Evolutionary conservation across 1,284 basidiomycete genomes (phyloP), one percentile per base, ranked within the genome.

Genomic region (Gastroboletus turbinatus): DNA sequence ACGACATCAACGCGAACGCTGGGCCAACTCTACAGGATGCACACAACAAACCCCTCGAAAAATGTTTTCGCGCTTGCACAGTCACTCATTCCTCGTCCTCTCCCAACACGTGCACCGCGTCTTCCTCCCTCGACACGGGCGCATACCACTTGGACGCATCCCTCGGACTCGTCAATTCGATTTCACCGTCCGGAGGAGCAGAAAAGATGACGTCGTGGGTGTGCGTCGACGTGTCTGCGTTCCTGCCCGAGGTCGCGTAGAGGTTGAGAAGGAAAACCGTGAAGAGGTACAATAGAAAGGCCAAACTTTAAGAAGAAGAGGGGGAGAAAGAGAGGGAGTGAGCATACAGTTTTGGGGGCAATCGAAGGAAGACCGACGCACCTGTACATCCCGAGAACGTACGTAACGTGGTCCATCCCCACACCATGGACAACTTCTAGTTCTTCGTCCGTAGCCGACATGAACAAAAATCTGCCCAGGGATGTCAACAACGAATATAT

Each of bases 381-480:
- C 83, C 90, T 93, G 73, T 89, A 91, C 78, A 92, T 87, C 67
- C 90, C 87, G 9, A 95, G 76, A 43, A 90, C 80, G 66, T 96
- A 96, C 0, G 92, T 92, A 60, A 95, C 92, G 67, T 95, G 92
- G 68, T 95, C 93, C 83, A 94, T 88, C 48, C 82, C 88, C 33
- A 78, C 76, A 25, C 81, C 81, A 62, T 90, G 78, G 14, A 88
- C 83, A 59, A 80, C 88, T 33, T 79, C 67, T 40, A 96, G 76
- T 69, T 96, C 92, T 74, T 97, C 94, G 69, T 96, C 92, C 0
- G 94, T 96, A 0, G 88, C 93, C 14, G 90, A 90, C 82, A 96
- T 93, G 78, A 96, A 96, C 13, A 94, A 74, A 2, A 92, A 66
- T 4, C 88, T 82, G 39, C 0, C 27, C 42, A 23, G n/a, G 0